Evolutionary conservation across 2,329 filamentous ascomycete species (phyloP).

Genomic region (Arthrinium phaeospermum): DNA sequence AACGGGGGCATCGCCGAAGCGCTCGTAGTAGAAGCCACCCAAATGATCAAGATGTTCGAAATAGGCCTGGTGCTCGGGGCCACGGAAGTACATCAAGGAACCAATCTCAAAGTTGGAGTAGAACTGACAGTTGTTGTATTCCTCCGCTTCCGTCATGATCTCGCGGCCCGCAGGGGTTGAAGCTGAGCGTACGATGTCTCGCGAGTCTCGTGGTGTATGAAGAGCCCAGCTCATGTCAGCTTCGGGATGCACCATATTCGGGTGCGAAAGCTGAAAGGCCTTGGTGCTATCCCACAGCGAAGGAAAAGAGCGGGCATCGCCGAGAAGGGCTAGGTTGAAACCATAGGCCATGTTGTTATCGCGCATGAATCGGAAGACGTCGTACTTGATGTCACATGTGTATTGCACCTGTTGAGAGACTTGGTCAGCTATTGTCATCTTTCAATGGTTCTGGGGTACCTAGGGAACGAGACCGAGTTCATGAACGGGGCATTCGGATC

Average conservation of each 20-base stretch:
- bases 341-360: conserved; percentile 84
- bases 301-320: conserved; percentile 49
- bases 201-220: conserved; percentile 33
- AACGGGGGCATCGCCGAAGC: conserved; percentile 54
- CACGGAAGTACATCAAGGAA: conserved; percentile 56
- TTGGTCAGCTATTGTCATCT: not conserved
- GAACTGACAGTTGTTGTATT: conserved; percentile 57
- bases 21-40: conserved; percentile 55
- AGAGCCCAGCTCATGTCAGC: conserved; percentile 57
- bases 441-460: too few species aligned
- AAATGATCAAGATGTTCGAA: conserved; percentile 55
- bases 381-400: conserved; percentile 73
- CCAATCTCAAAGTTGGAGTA: conserved; percentile 62
- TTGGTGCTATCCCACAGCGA: conserved; percentile 52
- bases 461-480: not conserved
- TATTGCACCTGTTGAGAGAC: conserved; percentile 52
- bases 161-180: not conserved
- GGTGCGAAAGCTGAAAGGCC: conserved; percentile 51
- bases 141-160: conserved; percentile 34
- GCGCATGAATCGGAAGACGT: conserved; percentile 85
- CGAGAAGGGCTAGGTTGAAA: conserved; percentile 58
- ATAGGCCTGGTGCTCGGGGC: conserved; percentile 51
- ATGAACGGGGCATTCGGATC: not conserved
- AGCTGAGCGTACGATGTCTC: conserved; percentile 22
- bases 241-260: conserved; percentile 51